Evolutionary conservation across 176 grass and related monocot species (phyloP).

Genomic region (Leersia perrieri): DNA sequence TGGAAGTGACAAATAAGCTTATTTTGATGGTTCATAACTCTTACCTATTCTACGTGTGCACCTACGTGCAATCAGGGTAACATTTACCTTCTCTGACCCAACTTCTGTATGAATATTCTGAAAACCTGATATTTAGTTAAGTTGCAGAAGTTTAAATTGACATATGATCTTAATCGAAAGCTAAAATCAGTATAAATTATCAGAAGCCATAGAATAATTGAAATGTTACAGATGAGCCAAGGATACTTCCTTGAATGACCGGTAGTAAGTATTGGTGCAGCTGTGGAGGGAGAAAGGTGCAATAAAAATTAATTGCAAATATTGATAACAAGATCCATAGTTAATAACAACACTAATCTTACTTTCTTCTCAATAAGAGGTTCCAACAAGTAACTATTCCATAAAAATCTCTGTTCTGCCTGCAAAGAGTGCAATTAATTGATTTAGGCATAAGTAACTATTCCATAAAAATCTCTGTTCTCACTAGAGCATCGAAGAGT

Average conservation of each 20-base stretch:
- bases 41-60: conserved; percentile 84
- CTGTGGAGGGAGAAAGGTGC: conserved; percentile 42
- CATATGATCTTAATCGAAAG: background rate
- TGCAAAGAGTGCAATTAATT: conserved; percentile 38
- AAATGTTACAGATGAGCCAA: conserved; percentile 16
- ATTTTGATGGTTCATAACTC: conserved; percentile 4
- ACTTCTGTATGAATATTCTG: conserved; percentile 72
- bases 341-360: conserved; percentile 11
- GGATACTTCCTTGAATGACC: conserved; percentile 95
- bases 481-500: background rate
- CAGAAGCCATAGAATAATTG: background rate
- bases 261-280: conserved; percentile 78
- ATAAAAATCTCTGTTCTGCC: conserved; percentile 91
- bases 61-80: conserved; percentile 80
- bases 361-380: conserved; percentile 85
- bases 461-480: no score
- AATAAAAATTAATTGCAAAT: conserved; percentile 25
- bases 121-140: conserved; percentile 76
- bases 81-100: conserved; percentile 56
- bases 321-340: background rate
- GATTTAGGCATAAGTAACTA: background rate
- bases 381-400: conserved; percentile 91
- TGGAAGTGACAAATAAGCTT: background rate
- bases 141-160: conserved; percentile 30
- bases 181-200: conserved; percentile 18